These are phyloP conservation scores for Fraxinus cuspidata DNA, from an alignment of 257 asterid genomes.

Conservation along the genomic window DNA sequence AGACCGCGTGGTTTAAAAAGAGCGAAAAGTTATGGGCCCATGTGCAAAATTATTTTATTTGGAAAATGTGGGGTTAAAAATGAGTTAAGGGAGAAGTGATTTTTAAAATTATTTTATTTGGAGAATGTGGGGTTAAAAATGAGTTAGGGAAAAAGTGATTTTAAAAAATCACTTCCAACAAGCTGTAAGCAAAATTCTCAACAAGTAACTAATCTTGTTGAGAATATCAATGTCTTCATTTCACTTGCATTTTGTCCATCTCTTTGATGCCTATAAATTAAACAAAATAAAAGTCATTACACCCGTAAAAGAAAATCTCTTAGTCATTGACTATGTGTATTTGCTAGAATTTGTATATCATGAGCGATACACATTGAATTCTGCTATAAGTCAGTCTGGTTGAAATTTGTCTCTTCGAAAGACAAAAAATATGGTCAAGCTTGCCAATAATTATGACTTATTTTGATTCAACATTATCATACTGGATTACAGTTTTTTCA, in stretches of 20 bases:
- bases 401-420: not conserved
- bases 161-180: too few species aligned
- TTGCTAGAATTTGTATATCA: not conserved
- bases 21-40: too few species aligned
- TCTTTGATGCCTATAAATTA: not conserved
- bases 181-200: not conserved
- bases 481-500: not conserved
- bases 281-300: not conserved
- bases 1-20: too few species aligned
- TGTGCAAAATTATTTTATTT: too few species aligned
- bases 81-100: too few species aligned
- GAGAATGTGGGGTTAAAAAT: too few species aligned
- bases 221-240: not conserved
- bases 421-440: not conserved
- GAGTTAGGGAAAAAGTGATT: too few species aligned
- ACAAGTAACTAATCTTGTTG: slow-evolving; percentile 6
- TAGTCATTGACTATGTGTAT: not conserved
- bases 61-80: too few species aligned
- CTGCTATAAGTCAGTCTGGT: not conserved
- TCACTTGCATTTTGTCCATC: not conserved
- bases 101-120: too few species aligned
- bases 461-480: not conserved
- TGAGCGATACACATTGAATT: not conserved
- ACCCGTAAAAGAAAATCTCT: not conserved
- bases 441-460: not conserved